Evolutionary conservation across 768 basidiomycete species (phyloP), one percentile per base, ranked within the genome.

Genomic region (Nidularia pulvinata): DNA sequence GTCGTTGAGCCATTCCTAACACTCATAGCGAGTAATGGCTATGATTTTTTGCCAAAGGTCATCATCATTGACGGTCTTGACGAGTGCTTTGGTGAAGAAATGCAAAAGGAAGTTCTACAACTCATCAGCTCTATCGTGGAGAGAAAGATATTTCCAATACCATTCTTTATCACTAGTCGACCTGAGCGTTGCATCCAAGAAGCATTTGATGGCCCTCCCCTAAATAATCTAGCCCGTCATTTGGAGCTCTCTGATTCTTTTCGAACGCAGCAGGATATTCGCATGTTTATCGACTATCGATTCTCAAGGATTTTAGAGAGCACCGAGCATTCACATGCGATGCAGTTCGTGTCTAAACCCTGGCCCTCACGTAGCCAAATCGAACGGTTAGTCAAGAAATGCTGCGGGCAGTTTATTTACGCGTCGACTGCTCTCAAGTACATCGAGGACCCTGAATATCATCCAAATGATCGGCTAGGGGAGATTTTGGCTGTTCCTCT

Each of bases 381-480:
- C n/a, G 37, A 39, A n/a, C 7, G 7, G 10, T 55, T 60, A n/a
- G 48, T 59, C 32, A n/a, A 33, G 5, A 53, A 60, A 9, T 58
- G 66, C 10, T 57, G 61, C 1, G 69, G 69, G 0, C 65, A 66
- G 36, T 70, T 62, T 39, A 61, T 66, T 6, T 70, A 69, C 49
- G 64, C 67, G 1, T 58, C 60, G 1, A 63, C 66, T 2, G 62
- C 67, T 7, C 60, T 68, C 35, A 60, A 58, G 46, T 67, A 65
- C 48, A 56, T 71, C 36, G 64, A 14, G 25, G 46, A 39, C n/a
- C 9, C 7, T 39, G 9, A n/a, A 7, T n/a, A 39, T 39, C 9
- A 39, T 39, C 37, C 37, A 9, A 39, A n/a, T 7, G n/a, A 39
- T 9, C 37, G 37, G 7, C 37, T 39, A 7, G 7, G n/a, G 7